phyloP scores from a whole-genome alignment of 78 protist species.

The Dictyostelium brefeldianum region DNA sequence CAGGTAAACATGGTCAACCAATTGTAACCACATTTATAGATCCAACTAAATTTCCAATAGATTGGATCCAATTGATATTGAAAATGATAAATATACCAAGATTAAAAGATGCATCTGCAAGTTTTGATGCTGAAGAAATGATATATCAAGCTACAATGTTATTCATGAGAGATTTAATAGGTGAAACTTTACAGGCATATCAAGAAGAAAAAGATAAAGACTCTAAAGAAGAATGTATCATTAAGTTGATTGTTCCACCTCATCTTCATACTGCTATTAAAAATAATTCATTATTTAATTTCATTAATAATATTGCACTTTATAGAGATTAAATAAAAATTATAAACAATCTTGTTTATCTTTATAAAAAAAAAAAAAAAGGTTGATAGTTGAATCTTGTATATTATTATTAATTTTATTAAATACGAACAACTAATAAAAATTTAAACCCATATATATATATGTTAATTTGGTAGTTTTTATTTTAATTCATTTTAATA shows the following conservation, averaged over 20 bases:
- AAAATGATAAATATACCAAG: constrained; percentile 33
- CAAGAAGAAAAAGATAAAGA: constrained; percentile 47
- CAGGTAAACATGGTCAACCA: neutral
- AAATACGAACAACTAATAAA: no score
- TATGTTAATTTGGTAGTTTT: no score
- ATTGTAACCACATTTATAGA: no score
- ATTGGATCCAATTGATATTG: constrained; percentile 9
- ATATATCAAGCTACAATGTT: constrained; percentile 19
- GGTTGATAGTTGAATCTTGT: no score
- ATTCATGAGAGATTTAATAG: constrained; percentile 41
- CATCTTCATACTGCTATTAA: constrained; percentile 69
- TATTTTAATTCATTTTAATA: no score
- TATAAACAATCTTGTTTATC: no score
- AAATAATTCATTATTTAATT: constrained; percentile 39
- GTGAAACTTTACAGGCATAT: constrained; percentile 18
- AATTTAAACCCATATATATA: no score
- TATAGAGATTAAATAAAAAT: constrained; percentile 30
- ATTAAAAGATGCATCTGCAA: neutral
- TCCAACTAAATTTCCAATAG: constrained; percentile 25
- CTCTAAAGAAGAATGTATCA: constrained; percentile 42
- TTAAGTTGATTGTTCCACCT: constrained; percentile 51
- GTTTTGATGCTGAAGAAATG: constrained; percentile 27
- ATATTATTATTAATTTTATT: no score
- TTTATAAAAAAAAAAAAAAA: no score
- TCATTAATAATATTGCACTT: constrained; percentile 41